phyloP scores from a whole-genome alignment of 306 rosid genomes.

The Trichosanthes cucumerina region DNA sequence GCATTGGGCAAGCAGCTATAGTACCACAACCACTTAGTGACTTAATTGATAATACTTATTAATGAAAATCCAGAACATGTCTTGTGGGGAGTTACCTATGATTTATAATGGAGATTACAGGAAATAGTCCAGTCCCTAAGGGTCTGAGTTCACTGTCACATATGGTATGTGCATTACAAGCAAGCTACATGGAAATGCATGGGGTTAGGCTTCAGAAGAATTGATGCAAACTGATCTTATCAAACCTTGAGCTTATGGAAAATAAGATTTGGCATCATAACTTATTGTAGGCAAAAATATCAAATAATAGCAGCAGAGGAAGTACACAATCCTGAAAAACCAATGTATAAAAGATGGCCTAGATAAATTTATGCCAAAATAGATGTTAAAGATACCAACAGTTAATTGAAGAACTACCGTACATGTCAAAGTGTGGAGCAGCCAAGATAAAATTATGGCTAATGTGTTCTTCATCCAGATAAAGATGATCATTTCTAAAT shows the following conservation, averaged over 20 bases:
- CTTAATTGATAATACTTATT: conserved; percentile 22
- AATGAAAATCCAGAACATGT: conserved; percentile 8
- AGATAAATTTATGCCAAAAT: neutral
- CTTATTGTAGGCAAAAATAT: neutral
- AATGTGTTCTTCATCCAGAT: neutral
- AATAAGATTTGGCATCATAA: neutral
- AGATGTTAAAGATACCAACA: neutral
- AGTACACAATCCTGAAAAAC: neutral
- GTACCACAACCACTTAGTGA: conserved; percentile 23
- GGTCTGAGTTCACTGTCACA: conserved; percentile 91
- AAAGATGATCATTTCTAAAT: neutral
- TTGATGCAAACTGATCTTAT: neutral
- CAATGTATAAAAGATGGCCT: neutral
- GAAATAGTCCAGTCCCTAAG: conserved; percentile 80
- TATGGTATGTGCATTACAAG: conserved; percentile 93
- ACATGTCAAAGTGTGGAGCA: neutral
- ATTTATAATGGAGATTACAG: conserved; percentile 77
- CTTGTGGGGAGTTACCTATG: conserved; percentile 54
- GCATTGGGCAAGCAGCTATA: conserved; percentile 35
- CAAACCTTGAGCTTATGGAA: neutral
- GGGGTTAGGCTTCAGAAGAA: conserved; percentile 18
- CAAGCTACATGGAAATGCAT: conserved; percentile 52
- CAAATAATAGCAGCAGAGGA: neutral
- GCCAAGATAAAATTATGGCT: neutral
- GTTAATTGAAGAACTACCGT: neutral